Percentiles rank a stretch among this genome's conserved stretches.
These are phyloP conservation scores for Beauveria sp. DNA, from an alignment of 2,329 filamentous ascomycete species.

Conservation along the genomic window DNA sequence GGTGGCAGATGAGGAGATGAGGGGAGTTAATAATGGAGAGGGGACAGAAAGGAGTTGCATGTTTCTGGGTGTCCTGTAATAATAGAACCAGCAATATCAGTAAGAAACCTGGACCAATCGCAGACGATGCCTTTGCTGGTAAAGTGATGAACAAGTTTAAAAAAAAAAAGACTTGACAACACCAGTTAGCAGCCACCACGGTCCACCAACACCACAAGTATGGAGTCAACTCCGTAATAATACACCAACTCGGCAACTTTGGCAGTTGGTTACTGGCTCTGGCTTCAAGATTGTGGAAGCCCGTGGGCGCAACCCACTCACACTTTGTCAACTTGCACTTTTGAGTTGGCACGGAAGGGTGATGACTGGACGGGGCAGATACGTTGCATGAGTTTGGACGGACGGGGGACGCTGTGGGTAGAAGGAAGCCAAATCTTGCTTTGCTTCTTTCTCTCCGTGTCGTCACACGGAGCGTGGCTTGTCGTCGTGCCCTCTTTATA, in stretches of 20 bases:
- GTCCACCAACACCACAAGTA: constrained; percentile 2
- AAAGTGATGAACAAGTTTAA: background rate
- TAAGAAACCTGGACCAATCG: background rate
- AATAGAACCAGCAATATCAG: no score
- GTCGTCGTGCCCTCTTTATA: no score
- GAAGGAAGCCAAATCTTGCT: background rate
- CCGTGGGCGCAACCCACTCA: background rate
- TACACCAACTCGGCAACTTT: background rate
- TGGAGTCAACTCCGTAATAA: constrained; percentile 4
- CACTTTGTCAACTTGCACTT: background rate
- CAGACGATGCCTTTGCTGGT: background rate
- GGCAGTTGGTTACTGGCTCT: background rate
- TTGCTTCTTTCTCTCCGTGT: no score
- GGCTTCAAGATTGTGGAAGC: background rate
- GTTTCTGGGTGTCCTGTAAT: background rate
- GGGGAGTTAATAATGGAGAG: background rate
- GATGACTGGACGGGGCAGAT: background rate
- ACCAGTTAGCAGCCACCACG: background rate
- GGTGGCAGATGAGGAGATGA: constrained; percentile 1
- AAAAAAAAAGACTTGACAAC: background rate
- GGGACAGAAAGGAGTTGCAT: background rate
- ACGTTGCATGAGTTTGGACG: background rate
- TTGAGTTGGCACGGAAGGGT: background rate
- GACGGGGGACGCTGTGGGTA: background rate
- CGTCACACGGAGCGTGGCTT: no score